Base-by-base conservation (phyloP, 257 asterid species). In the Solanum pinnatisectum region DNA sequence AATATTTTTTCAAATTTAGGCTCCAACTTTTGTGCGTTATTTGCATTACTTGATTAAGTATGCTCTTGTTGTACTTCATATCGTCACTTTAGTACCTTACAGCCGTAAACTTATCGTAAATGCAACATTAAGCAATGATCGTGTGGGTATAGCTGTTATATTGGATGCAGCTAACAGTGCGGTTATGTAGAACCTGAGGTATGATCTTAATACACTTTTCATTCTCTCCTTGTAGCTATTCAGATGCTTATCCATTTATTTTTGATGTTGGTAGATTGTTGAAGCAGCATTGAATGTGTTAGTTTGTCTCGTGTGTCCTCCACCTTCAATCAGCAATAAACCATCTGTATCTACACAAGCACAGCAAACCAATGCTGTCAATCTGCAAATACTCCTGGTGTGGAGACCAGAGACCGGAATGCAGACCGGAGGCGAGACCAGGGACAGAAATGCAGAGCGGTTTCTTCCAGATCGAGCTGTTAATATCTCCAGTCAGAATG, bases 161-260 rank as follows among this genome's bases (percentile, higher is more conserved):
- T 88, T 97, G 94, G 99, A 96, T 89, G 98, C 98, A 63, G 98
- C 98, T 83, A 97, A 93, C 84, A 98, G 98, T n/a, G 96, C 88
- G 98, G 98, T 89, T 93, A 93, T 91, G 96, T 95, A 81, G 99
- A 97, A 88, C 98, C 99, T 56, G 99, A 97, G 99, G 99, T 97
- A 90, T 87, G 86, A 27, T 67, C 67, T 88, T 67, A 44, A 33
- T 33, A 32, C 56, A 60, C 81, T 39, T 52, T 39, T 84, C 39
- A 36, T 22, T 70, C 78, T 40, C 52, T 84, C 72, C 5, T 74
- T 35, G 56, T 52, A 40, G 84, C 7, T 27, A 39, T 67, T 27
- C 67, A 49, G 49, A 65, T 44, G 27, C 87, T 44, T 76, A 84
- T 74, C 70, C 82, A 39, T 65, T 39, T 73, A 49, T 81, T 12